These are phyloP conservation scores for Ceratobasidium papillatum DNA, from an alignment of 1,284 basidiomycete species.

Conservation along the genomic window DNA sequence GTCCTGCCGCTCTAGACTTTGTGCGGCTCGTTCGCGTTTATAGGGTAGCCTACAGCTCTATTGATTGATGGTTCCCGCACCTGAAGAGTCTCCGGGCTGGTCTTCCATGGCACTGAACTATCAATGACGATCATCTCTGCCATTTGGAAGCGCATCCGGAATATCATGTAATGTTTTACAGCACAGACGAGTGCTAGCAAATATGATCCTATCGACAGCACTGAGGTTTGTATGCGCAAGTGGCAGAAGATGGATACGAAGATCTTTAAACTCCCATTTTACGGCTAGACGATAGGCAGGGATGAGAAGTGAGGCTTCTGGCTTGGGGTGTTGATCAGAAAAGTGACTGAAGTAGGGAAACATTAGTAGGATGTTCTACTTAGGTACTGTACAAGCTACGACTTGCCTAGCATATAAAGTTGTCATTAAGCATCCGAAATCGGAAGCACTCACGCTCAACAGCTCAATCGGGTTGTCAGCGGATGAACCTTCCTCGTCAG, in stretches of 20 bases:
- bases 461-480: conserved; percentile 9
- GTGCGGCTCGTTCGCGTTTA: no score
- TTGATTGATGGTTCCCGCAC: no score
- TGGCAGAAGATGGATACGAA: background rate
- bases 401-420: conserved; percentile 23
- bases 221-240: conserved; percentile 45
- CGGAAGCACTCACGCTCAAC: background rate
- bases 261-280: conserved; percentile 16
- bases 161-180: background rate
- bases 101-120: no score
- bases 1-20: no score
- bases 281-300: conserved; percentile 19
- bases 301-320: conserved; percentile 7
- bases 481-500: background rate
- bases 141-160: background rate
- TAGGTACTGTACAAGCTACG: background rate
- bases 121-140: no score
- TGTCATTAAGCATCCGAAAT: conserved; percentile 1
- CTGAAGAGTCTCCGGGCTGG: no score
- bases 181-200: conserved; percentile 48
- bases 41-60: no score
- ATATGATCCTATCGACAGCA: conserved; percentile 53
- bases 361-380: background rate
- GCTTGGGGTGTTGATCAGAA: background rate
- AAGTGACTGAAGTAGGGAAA: background rate